These are phyloP conservation scores for Luffa acutangula DNA, from an alignment of 306 rosid genomes.

Conservation along the genomic window DNA sequence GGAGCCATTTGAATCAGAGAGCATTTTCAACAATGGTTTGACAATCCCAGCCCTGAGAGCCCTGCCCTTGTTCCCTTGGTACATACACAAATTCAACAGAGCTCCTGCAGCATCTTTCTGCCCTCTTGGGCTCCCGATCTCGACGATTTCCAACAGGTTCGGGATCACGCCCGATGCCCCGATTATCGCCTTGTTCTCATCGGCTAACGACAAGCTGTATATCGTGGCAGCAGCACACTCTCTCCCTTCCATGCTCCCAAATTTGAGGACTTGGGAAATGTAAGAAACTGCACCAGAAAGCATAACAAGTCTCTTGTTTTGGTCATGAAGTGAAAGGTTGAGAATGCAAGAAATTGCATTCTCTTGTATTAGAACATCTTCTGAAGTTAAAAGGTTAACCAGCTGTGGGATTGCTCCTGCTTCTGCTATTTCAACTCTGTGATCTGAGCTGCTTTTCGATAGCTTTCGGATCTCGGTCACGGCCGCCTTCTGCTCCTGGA, in stretches of 20 bases:
- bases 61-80: constrained; percentile 89
- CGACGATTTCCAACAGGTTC: constrained; percentile 65
- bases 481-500: constrained; percentile 59
- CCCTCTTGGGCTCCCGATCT: constrained; percentile 73
- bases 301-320: constrained; percentile 86
- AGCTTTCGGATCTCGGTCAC: constrained; percentile 69
- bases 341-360: constrained; percentile 87
- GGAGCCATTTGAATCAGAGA: constrained; percentile 63
- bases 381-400: constrained; percentile 66
- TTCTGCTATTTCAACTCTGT: constrained; percentile 79
- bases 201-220: constrained; percentile 83
- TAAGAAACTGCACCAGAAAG: constrained; percentile 87
- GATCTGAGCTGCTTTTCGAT: constrained; percentile 85
- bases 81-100: constrained; percentile 74
- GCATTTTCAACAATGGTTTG: constrained; percentile 62
- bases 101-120: constrained; percentile 94
- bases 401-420: constrained; percentile 83
- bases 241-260: constrained; percentile 83
- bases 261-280: constrained; percentile 74
- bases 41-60: constrained; percentile 71
- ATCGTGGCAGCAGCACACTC: constrained; percentile 93
- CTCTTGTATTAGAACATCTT: constrained; percentile 68
- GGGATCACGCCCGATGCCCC: constrained; percentile 91
- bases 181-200: constrained; percentile 82
- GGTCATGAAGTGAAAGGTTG: constrained; percentile 78